phyloP scores from a whole-genome alignment of 2,329 filamentous ascomycete genomes.

The Domatiomyces globalis region DNA sequence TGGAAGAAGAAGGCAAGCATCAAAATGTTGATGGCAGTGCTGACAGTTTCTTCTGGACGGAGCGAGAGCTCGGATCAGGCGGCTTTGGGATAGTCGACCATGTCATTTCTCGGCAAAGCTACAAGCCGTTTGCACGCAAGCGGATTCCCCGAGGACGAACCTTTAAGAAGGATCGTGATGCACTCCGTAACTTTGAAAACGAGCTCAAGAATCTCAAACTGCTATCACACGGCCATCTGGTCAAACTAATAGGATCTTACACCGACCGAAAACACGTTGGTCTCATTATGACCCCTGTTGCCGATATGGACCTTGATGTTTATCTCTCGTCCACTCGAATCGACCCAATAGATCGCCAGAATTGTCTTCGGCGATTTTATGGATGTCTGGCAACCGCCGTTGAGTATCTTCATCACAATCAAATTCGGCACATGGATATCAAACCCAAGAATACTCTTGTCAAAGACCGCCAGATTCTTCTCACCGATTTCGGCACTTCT shows the following conservation, averaged over 20 bases:
- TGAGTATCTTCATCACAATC: constrained; percentile 8
- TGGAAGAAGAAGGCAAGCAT: constrained; percentile 12
- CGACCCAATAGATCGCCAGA: neutral
- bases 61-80: constrained; percentile 15
- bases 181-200: constrained; percentile 16
- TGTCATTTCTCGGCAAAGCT: constrained; percentile 16
- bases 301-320: constrained; percentile 11
- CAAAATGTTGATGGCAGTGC: constrained; percentile 8
- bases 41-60: constrained; percentile 9
- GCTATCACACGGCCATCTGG: constrained; percentile 21
- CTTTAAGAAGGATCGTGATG: constrained; percentile 13
- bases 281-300: constrained; percentile 21
- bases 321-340: neutral
- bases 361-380: constrained; percentile 4
- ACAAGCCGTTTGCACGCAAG: constrained; percentile 21
- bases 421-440: constrained; percentile 15
- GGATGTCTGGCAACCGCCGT: constrained; percentile 9
- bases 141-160: constrained; percentile 15
- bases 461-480: constrained; percentile 3
- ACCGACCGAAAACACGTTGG: constrained; percentile 22
- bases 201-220: constrained; percentile 21
- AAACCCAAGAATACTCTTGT: constrained; percentile 17
- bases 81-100: constrained; percentile 17
- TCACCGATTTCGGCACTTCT: constrained; percentile 14
- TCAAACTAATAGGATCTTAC: constrained; percentile 22